Evolutionary conservation across 805 yeast genomes (phyloP).

Genomic region (Candida lessepsii): DNA sequence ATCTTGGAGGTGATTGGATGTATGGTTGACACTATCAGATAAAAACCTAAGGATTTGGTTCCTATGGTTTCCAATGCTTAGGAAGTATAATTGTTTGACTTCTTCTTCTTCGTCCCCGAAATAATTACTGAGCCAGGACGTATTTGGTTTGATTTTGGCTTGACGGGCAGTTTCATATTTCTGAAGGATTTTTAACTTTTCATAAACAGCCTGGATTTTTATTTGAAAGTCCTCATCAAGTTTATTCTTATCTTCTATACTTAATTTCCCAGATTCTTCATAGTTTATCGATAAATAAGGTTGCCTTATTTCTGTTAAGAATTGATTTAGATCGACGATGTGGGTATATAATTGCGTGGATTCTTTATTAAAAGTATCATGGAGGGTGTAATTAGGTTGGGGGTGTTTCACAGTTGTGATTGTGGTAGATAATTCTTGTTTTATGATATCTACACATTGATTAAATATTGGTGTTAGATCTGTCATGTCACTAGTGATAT

Average conservation of each 20-base stretch:
- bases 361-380: constrained; percentile 44
- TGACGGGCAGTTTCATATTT: constrained; percentile 51
- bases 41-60: constrained; percentile 50
- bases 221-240: constrained; percentile 55
- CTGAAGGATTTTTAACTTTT: constrained; percentile 49
- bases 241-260: constrained; percentile 50
- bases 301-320: constrained; percentile 26
- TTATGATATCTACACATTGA: constrained; percentile 47
- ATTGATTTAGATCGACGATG: constrained; percentile 30
- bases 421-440: constrained; percentile 26
- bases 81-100: constrained; percentile 30
- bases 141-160: constrained; percentile 15
- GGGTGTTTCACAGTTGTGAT: constrained; percentile 5
- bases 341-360: constrained; percentile 32
- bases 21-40: constrained; percentile 40
- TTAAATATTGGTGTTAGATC: constrained; percentile 49
- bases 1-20: constrained; percentile 45
- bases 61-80: constrained; percentile 44
- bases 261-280: constrained; percentile 24
- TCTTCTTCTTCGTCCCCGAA: constrained; percentile 35
- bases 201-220: constrained; percentile 51
- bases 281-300: constrained; percentile 26
- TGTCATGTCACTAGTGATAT: constrained; percentile 31
- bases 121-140: constrained; percentile 18
- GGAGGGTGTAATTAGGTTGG: constrained; percentile 15